phyloP scores from a whole-genome alignment of 345 rosid genomes.

The Stellera chamaejasme region DNA sequence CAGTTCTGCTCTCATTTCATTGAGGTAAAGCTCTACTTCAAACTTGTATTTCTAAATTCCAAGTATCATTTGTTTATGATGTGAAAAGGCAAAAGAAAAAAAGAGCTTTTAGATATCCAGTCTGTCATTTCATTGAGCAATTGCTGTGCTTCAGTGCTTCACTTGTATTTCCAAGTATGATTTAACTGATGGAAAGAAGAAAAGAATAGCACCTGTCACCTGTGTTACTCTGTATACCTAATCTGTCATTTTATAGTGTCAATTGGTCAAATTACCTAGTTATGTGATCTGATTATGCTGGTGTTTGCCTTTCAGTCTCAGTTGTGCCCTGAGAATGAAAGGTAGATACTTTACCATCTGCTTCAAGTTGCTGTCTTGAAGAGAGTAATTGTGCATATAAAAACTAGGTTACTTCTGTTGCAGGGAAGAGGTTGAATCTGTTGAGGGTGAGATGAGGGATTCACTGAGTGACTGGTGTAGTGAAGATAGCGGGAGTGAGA shows the following conservation, averaged over 20 bases:
- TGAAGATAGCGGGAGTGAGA: slow-evolving; percentile 52
- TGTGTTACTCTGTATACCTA: background rate
- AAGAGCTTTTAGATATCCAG: too few relatives aligned
- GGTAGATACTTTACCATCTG: too few relatives aligned
- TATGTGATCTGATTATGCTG: slow-evolving; percentile 6
- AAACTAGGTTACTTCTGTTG: slow-evolving; percentile 14
- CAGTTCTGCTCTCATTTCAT: slow-evolving; percentile 15
- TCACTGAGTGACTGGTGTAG: slow-evolving; percentile 64
- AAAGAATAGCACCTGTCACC: background rate
- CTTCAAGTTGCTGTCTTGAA: too few relatives aligned
- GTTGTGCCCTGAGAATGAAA: too few relatives aligned
- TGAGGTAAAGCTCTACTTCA: too few relatives aligned
- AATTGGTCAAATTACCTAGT: background rate
- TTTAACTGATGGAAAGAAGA: too few relatives aligned
- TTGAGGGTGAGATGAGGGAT: slow-evolving; percentile 42
- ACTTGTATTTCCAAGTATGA: too few relatives aligned
- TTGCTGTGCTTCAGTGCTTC: too few relatives aligned
- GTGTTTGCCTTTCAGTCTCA: too few relatives aligned
- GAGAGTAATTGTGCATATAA: too few relatives aligned
- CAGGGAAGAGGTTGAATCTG: slow-evolving; percentile 18
- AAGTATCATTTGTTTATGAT: slow-evolving; percentile 25
- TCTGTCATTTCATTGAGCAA: too few relatives aligned
- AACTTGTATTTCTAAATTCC: slow-evolving; percentile 11
- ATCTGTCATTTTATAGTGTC: background rate
- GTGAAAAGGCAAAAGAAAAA: too few relatives aligned